phyloP scores from a whole-genome alignment of 75 land plant genomes.

The Pinus taeda region DNA sequence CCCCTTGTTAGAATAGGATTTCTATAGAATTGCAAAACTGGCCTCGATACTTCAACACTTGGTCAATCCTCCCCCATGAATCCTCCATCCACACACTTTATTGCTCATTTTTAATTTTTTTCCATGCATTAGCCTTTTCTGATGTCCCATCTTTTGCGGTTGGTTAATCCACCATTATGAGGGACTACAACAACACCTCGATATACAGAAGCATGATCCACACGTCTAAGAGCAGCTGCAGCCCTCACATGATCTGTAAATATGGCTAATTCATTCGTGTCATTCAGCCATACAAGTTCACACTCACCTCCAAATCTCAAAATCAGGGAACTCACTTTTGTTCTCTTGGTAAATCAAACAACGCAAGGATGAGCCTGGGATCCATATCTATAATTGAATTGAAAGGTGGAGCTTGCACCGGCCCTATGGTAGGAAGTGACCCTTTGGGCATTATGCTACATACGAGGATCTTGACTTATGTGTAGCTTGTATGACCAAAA shows the following conservation, averaged over 20 bases:
- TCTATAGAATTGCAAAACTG: slow-evolving; percentile 48
- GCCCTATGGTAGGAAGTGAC: slow-evolving; percentile 19
- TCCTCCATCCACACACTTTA: slow-evolving; percentile 56
- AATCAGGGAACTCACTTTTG: slow-evolving; percentile 83
- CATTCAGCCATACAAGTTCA: slow-evolving; percentile 96
- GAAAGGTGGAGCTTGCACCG: slow-evolving; percentile 34
- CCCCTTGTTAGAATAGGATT: slow-evolving; percentile 37
- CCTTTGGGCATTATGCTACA: slow-evolving; percentile 52
- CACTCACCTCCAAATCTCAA: slow-evolving; percentile 98
- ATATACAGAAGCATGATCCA: slow-evolving; percentile 70
- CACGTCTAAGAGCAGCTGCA: slow-evolving; percentile 86
- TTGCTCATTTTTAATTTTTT: slow-evolving; percentile 29
- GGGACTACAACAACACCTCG: slow-evolving; percentile 61
- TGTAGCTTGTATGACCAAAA: slow-evolving; percentile 72
- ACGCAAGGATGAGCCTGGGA: slow-evolving; percentile 85
- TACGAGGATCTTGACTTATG: slow-evolving; percentile 81
- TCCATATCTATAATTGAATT: slow-evolving; percentile 90
- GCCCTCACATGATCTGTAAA: slow-evolving; percentile 85
- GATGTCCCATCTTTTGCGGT: slow-evolving; percentile 10
- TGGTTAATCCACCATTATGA: slow-evolving; percentile 23
- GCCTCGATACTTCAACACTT: slow-evolving; percentile 11
- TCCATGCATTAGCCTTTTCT: slow-evolving; percentile 37
- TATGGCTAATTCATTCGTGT: slow-evolving; percentile 92
- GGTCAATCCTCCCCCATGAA: slow-evolving; percentile 58
- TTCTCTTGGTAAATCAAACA: slow-evolving; percentile 88